Percentiles rank a stretch among this genome's conserved stretches.
Evolutionary conservation across 108 stramenopile species (phyloP).

Genomic region (Heterococcus sp.): DNA sequence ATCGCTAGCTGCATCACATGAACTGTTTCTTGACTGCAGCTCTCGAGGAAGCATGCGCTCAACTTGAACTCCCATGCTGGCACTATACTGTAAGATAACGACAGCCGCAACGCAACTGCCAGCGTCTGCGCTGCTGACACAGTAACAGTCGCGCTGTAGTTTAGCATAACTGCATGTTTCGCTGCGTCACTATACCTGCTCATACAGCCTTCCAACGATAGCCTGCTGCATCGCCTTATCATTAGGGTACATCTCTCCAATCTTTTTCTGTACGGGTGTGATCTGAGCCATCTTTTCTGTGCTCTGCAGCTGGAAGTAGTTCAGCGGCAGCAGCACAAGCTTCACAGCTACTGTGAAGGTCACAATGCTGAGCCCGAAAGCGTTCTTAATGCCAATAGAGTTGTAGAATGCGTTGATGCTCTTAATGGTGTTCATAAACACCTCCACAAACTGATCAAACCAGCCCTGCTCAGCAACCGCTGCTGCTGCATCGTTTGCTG

Average conservation of each 20-base stretch:
- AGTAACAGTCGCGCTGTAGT: no score
- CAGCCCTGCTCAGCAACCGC: no score
- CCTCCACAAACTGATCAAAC: background rate
- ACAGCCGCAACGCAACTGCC: no score
- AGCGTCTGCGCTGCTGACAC: no score
- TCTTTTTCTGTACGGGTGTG: constrained; percentile 64
- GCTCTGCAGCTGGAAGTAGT: constrained; percentile 78
- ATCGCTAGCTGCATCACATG: no score
- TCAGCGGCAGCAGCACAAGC: constrained; percentile 78
- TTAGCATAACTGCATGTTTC: no score
- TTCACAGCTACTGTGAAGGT: constrained; percentile 81
- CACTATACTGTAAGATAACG: no score
- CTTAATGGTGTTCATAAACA: background rate
- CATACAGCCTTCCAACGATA: background rate
- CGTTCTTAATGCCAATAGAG: constrained; percentile 28
- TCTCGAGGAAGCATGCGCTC: no score
- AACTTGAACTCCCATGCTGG: no score
- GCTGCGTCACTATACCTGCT: no score
- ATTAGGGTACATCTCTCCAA: constrained; percentile 83
- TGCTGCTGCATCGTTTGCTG: background rate
- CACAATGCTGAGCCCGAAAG: constrained; percentile 86
- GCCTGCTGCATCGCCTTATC: constrained; percentile 19
- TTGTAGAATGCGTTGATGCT: background rate
- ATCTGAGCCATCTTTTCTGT: constrained; percentile 65
- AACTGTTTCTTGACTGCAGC: no score